Percentiles rank a stretch among this genome's conserved stretches.
phyloP scores from a whole-genome alignment of 2,329 filamentous ascomycete species.

The Trichoderma koningiopsis region DNA sequence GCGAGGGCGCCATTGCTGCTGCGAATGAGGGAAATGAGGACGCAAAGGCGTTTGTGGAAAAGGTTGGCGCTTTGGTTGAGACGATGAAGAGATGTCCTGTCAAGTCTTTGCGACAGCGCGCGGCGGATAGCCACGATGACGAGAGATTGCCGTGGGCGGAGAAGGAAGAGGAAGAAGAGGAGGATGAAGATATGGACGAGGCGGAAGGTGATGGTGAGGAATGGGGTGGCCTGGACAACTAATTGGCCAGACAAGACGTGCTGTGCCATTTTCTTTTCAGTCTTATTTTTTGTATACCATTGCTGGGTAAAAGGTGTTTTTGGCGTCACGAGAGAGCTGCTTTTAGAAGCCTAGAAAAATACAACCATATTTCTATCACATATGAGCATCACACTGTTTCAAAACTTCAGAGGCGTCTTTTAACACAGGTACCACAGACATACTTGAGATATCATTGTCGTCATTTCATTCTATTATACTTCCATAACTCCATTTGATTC shows the following conservation, averaged over 20 bases:
- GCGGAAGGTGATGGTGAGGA: slow-evolving; percentile 47
- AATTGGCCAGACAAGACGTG: background rate
- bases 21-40: slow-evolving; percentile 34
- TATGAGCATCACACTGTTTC: background rate
- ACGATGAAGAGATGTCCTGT: slow-evolving; percentile 61
- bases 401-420: background rate
- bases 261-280: background rate
- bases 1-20: slow-evolving; percentile 55
- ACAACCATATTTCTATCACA: background rate
- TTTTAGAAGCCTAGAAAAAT: background rate
- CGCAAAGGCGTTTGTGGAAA: slow-evolving; percentile 53
- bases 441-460: background rate
- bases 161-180: slow-evolving; percentile 37
- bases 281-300: slow-evolving; percentile 3
- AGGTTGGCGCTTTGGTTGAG: slow-evolving; percentile 58
- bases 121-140: slow-evolving; percentile 71
- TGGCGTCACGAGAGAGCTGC: slow-evolving; percentile 29
- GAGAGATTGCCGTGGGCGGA: slow-evolving; percentile 67
- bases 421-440: background rate
- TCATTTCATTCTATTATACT: background rate
- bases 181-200: slow-evolving; percentile 45
- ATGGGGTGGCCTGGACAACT: slow-evolving; percentile 70
- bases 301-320: slow-evolving; percentile 27
- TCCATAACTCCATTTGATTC: background rate
- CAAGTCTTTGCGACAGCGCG: slow-evolving; percentile 72